These are phyloP conservation scores for Kodamaea fungicola DNA, from an alignment of 1,139 yeast genomes.

Conservation along the genomic window DNA sequence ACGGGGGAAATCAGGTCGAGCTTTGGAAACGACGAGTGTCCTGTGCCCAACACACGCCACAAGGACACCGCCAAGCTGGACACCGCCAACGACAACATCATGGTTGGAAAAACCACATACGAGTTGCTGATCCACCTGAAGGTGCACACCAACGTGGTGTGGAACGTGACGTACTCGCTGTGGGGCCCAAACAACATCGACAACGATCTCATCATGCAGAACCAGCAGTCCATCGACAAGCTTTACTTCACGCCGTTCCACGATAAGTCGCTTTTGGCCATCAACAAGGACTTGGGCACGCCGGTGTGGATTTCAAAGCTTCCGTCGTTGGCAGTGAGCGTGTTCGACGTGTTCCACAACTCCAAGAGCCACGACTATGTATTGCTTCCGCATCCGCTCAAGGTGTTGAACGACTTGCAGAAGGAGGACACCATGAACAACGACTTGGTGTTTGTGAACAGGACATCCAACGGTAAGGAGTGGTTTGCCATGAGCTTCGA, in stretches of 20 bases:
- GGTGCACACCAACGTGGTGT: slow-evolving; percentile 53
- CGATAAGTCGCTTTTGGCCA: slow-evolving; percentile 66
- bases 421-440: slow-evolving; percentile 26
- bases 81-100: slow-evolving; percentile 24
- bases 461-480: slow-evolving; percentile 55
- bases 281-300: slow-evolving; percentile 60
- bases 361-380: slow-evolving; percentile 31
- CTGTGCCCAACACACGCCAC: slow-evolving; percentile 25
- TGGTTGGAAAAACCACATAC: slow-evolving; percentile 51
- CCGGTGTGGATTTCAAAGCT: slow-evolving; percentile 77
- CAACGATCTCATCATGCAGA: slow-evolving; percentile 56
- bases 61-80: slow-evolving; percentile 7
- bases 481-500: slow-evolving; percentile 87
- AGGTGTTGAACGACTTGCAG: slow-evolving; percentile 37
- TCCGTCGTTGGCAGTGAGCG: slow-evolving; percentile 66
- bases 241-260: slow-evolving; percentile 81
- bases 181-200: slow-evolving; percentile 96
- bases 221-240: slow-evolving; percentile 57
- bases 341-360: slow-evolving; percentile 63
- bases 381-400: slow-evolving; percentile 64
- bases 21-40: slow-evolving; percentile 54
- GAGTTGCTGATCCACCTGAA: slow-evolving; percentile 52
- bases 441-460: slow-evolving; percentile 58
- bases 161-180: slow-evolving; percentile 85
- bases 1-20: slow-evolving; percentile 76